These are phyloP conservation scores for Botryotinia narcissicola DNA, from an alignment of 2,329 filamentous ascomycete genomes.

Conservation along the genomic window DNA sequence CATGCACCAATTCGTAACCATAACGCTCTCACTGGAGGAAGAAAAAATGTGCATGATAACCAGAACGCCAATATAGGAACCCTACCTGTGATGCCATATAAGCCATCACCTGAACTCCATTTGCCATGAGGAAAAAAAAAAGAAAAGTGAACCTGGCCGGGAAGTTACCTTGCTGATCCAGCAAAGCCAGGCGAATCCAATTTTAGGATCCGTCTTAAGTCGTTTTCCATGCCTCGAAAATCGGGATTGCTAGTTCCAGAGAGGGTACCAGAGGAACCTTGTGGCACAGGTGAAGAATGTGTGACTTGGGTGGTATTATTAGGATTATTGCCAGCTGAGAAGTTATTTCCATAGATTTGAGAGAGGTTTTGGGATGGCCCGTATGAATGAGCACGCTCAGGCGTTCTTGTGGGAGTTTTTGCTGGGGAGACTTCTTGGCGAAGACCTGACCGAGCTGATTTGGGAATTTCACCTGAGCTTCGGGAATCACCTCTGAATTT, in stretches of 20 bases:
- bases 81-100: conserved; percentile 8
- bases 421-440: conserved; percentile 38
- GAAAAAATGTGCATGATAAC: conserved; percentile 9
- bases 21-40: conserved; percentile 18
- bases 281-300: conserved; percentile 24
- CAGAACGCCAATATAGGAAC: conserved; percentile 13
- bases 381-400: conserved; percentile 28
- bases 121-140: not conserved
- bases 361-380: conserved; percentile 29
- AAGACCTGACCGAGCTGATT: conserved; percentile 35
- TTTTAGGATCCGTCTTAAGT: conserved; percentile 38
- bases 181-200: conserved; percentile 30
- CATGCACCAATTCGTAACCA: conserved; percentile 15
- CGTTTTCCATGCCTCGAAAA: conserved; percentile 38
- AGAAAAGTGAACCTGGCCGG: not conserved
- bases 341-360: conserved; percentile 26
- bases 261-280: conserved; percentile 25
- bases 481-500: conserved; percentile 24
- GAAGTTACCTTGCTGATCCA: conserved; percentile 17
- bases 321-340: conserved; percentile 24
- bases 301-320: conserved; percentile 23
- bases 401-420: conserved; percentile 34
- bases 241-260: conserved; percentile 30
- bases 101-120: conserved; percentile 18
- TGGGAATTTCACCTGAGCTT: conserved; percentile 17